Conservation (phyloP, 2,329 filamentous ascomycete genomes). For the Coccinonectria pachysandricola region DNA sequence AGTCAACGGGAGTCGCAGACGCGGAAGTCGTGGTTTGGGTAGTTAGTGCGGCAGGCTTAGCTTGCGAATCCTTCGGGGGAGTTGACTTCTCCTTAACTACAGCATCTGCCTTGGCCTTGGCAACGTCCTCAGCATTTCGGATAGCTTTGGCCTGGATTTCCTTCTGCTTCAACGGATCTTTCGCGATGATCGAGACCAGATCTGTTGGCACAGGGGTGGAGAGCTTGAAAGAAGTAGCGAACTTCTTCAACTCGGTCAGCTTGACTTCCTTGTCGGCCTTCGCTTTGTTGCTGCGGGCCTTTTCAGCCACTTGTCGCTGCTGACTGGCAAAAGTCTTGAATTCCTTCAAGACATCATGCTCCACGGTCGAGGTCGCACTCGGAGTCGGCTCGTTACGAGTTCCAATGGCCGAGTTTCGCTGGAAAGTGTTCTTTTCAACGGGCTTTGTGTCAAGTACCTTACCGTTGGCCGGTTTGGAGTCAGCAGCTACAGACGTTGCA, state of each 20-base stretch:
- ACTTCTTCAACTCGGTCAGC: conserved; percentile 89
- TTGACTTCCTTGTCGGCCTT: conserved; percentile 81
- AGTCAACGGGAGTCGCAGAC: conserved; percentile 14
- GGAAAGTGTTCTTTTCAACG: conserved; percentile 13
- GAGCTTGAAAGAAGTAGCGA: conserved; percentile 88
- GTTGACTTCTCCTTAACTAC: conserved; percentile 32
- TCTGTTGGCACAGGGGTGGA: conserved; percentile 86
- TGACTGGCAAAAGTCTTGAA: conserved; percentile 55
- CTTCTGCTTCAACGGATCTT: conserved; percentile 89
- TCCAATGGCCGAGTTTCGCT: conserved; percentile 26
- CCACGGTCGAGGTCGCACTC: conserved; percentile 50
- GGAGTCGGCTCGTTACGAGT: conserved; percentile 33
- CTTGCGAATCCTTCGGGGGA: conserved; percentile 35
- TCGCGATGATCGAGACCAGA: conserved; percentile 88
- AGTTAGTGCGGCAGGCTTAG: conserved; percentile 23
- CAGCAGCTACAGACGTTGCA: conserved; percentile 9
- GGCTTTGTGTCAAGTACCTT: conserved; percentile 23
- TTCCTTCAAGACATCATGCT: conserved; percentile 49
- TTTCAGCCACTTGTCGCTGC: conserved; percentile 45
- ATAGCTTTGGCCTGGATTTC: conserved; percentile 85
- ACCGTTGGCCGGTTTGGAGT: conserved; percentile 23
- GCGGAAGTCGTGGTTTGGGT: conserved; percentile 10
- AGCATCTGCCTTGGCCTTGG: conserved; percentile 42
- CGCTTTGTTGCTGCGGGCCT: conserved; percentile 45
- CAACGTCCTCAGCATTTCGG: conserved; percentile 57